Evolutionary conservation across 2,329 filamentous ascomycete species (phyloP).

Genomic region (Penicillium capsulatum): DNA sequence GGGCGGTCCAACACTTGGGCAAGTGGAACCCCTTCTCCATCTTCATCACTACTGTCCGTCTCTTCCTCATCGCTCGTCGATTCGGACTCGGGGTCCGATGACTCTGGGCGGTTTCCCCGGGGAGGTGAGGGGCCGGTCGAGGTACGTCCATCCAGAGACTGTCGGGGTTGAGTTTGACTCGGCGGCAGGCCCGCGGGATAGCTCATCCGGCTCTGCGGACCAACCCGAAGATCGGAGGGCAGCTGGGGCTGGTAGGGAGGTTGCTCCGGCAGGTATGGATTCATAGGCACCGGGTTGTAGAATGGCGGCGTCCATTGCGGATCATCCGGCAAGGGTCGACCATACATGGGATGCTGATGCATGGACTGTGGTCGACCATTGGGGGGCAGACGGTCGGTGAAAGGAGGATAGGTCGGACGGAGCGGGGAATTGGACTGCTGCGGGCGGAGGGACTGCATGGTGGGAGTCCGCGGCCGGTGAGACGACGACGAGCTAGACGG

Average conservation of each 20-base stretch:
- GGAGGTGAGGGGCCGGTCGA: slow-evolving; percentile 13
- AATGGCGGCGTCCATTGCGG: slow-evolving; percentile 43
- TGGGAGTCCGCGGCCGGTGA: slow-evolving; percentile 44
- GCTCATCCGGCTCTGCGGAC: slow-evolving; percentile 23
- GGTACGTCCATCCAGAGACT: slow-evolving; percentile 18
- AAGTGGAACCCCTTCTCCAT: slow-evolving; percentile 32
- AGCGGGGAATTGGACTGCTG: slow-evolving; percentile 35
- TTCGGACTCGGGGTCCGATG: slow-evolving; percentile 14
- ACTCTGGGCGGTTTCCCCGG: slow-evolving; percentile 13
- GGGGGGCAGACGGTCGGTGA: slow-evolving; percentile 33
- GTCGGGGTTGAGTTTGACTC: slow-evolving; percentile 23
- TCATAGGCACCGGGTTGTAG: slow-evolving; percentile 21
- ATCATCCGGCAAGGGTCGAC: slow-evolving; percentile 48
- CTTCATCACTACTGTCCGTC: slow-evolving; percentile 27
- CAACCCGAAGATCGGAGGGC: slow-evolving; percentile 32
- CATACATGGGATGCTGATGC: slow-evolving; percentile 30
- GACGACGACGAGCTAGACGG: slow-evolving; percentile 36
- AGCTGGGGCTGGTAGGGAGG: slow-evolving; percentile 29
- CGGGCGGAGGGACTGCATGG: slow-evolving; percentile 38
- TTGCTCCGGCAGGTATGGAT: slow-evolving; percentile 30
- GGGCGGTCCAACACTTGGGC: slow-evolving; percentile 30
- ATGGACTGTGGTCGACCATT: slow-evolving; percentile 37
- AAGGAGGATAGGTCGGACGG: slow-evolving; percentile 32
- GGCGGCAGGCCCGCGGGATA: slow-evolving; percentile 15
- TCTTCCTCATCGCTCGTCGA: slow-evolving; percentile 21